These are phyloP conservation scores for Xanthoconium stramineum DNA, from an alignment of 768 basidiomycete genomes.

Conservation along the genomic window DNA sequence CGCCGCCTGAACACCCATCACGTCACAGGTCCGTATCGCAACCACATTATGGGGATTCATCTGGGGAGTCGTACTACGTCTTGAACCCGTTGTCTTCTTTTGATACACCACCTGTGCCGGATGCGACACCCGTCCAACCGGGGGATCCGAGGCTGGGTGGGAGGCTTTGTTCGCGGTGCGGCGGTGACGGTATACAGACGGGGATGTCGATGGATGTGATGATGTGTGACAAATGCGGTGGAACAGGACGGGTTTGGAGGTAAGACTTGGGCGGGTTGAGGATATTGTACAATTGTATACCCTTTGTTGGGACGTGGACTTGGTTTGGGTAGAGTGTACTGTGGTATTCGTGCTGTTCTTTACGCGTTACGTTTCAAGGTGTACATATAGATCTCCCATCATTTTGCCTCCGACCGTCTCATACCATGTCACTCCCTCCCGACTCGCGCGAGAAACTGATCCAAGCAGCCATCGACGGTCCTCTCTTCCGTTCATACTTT, in stretches of 20 bases:
- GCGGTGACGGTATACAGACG: conserved; percentile 51
- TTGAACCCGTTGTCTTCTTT: conserved; percentile 16
- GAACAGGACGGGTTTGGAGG: conserved; percentile 55
- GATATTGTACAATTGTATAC: neutral
- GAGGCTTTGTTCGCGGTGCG: conserved; percentile 58
- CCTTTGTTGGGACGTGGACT: neutral
- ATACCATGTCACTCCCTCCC: conserved; percentile 30
- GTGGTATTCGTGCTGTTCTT: neutral
- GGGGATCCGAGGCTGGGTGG: conserved; percentile 77
- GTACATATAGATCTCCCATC: neutral
- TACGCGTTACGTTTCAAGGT: neutral
- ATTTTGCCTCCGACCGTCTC: no score
- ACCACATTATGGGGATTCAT: neutral
- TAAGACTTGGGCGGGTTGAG: conserved; percentile 2
- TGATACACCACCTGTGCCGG: conserved; percentile 32
- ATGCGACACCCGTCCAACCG: conserved; percentile 46
- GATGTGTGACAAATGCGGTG: conserved; percentile 57
- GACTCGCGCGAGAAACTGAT: conserved; percentile 52
- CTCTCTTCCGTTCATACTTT: neutral
- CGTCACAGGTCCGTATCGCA: conserved; percentile 23
- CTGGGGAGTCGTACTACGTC: conserved; percentile 25
- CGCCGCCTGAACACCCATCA: conserved; percentile 5
- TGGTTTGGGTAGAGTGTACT: neutral
- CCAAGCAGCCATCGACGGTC: conserved; percentile 40
- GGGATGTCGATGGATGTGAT: conserved; percentile 53